A percentile compares a stretch with the other conserved stretches of the same genome.
Evolutionary conservation across 345 rosid genomes (phyloP).

Genomic region (Lagerstroemia speciosa): DNA sequence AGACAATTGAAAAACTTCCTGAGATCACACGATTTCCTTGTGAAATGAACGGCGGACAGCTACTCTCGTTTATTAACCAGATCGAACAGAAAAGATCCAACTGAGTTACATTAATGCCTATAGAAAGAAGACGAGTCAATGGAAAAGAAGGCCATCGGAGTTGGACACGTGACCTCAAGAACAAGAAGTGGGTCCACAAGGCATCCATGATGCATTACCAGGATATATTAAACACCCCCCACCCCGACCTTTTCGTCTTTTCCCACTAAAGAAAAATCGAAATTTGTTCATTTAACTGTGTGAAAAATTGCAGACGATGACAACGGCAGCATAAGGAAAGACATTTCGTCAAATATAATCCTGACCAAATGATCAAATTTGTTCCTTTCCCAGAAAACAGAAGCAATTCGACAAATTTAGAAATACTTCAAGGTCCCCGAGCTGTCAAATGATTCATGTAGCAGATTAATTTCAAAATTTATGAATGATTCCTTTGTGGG

Average conservation of each 20-base stretch:
- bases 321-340: background rate
- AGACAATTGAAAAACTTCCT: no score
- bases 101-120: background rate
- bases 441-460: background rate
- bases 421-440: background rate
- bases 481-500: background rate
- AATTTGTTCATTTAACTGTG: no score
- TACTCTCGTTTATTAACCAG: background rate
- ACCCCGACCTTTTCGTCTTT: no score
- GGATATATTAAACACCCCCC: no score
- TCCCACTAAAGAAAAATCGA: no score
- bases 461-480: background rate
- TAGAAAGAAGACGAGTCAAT: background rate
- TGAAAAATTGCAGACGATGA: background rate
- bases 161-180: no score
- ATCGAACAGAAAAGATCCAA: background rate
- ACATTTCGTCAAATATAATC: no score
- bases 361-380: background rate
- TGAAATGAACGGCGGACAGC: background rate
- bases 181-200: no score
- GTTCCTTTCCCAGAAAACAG: background rate
- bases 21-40: no score
- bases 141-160: background rate
- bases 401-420: background rate
- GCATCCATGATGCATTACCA: no score